These are phyloP conservation scores for Atkinsonella texensis DNA, from an alignment of 2,329 filamentous ascomycete genomes.

Conservation along the genomic window DNA sequence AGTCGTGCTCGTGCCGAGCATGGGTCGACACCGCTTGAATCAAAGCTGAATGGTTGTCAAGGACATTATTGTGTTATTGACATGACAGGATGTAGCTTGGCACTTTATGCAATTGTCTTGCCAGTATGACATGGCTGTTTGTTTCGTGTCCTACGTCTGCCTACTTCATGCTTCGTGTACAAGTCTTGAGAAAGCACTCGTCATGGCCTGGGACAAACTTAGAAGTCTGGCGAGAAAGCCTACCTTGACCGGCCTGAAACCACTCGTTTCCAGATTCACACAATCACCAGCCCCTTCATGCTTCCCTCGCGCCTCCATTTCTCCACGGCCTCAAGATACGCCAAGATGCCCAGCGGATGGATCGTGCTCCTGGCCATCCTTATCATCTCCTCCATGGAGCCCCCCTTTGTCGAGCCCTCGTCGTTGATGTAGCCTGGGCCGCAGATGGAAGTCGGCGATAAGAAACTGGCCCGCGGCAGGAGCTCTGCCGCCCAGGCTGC, in stretches of 20 bases:
- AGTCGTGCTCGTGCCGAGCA: too few relatives aligned
- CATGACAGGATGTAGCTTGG: too few relatives aligned
- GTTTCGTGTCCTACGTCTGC: too few relatives aligned
- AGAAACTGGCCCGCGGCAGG: constrained; percentile 25
- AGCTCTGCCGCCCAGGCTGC: neutral
- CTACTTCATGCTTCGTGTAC: too few relatives aligned
- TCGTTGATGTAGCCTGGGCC: constrained; percentile 42
- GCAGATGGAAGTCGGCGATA: constrained; percentile 31
- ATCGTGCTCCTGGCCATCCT: neutral
- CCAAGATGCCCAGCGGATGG: neutral
- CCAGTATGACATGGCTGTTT: too few relatives aligned
- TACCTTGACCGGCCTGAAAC: too few relatives aligned
- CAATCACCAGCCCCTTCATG: constrained; percentile 12
- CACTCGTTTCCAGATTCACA: neutral
- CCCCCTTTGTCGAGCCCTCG: constrained; percentile 24
- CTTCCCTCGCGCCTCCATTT: constrained; percentile 19
- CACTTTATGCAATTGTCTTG: too few relatives aligned
- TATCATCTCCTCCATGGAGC: neutral
- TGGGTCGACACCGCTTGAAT: too few relatives aligned
- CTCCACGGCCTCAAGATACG: constrained; percentile 9
- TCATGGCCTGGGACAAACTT: neutral
- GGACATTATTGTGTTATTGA: too few relatives aligned
- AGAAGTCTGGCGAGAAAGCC: too few relatives aligned
- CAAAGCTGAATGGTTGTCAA: too few relatives aligned
- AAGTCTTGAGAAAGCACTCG: too few relatives aligned